Evolutionary conservation across 2,329 filamentous ascomycete genomes (phyloP), one percentile per base, ranked within the genome.

Genomic region (Cercospora brassicicola): DNA sequence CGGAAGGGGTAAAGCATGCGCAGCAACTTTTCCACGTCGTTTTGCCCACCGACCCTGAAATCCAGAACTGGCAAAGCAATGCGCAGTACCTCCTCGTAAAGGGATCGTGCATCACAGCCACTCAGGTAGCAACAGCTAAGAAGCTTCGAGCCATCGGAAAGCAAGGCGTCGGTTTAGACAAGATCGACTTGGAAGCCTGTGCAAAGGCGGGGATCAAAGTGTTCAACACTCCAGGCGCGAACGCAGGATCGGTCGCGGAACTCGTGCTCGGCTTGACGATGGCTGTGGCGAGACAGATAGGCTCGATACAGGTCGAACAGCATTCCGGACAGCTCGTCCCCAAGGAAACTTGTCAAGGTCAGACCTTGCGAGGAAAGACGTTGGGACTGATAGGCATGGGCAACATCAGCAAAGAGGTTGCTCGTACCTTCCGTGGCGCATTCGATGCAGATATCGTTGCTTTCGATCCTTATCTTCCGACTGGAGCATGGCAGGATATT

Each of bases 111-210:
- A 55, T 76, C 36, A 70, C 67, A 15, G 62, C 68, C 18, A 67
- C 30, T 1, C 76, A 78, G 20, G 59, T 79, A n/a, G 65, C 64
- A 0, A 42, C 69, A 33, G 70, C 74, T 20, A 71, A 71, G 13
- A 62, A 78, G 5, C 74, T 85, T 0, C 70, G 76, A 9, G 82
- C 82, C 2, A 80, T 84, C 39, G 81, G 81, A 64, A 84, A 84
- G 72, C 83, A 84, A 33, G 83, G 83, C 1, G 81, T 82, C 8
- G 82, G 82, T 0, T 79, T 83, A 42, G 82, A 84, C 65, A 83
- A 81, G 63, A 83, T 83, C 33, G 82, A 84, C 63, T 72, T 73
- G 11, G 72, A 73, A 0, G 82, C 82, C 2, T 83, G 81, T 62
- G 69, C 74, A 3, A 72, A 75, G 2, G 76, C 79, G 0, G 79